A percentile compares a stretch with the other conserved stretches of the same genome.
Evolutionary conservation across 257 asterid genomes (phyloP).

Genomic region (Verbena officinalis): DNA sequence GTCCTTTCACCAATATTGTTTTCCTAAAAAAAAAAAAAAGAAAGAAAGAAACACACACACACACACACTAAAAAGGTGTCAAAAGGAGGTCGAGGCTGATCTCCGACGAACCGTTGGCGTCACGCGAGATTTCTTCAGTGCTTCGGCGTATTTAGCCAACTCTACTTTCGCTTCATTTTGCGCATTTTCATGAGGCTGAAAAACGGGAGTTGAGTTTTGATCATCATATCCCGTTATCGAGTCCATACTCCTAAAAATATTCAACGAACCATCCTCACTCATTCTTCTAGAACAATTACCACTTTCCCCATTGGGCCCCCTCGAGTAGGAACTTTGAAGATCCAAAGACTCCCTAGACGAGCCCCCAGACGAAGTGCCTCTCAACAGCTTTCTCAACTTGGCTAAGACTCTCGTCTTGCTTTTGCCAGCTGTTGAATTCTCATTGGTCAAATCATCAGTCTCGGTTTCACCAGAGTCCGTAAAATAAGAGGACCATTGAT

Average conservation of each 20-base stretch:
- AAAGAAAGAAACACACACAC: no score
- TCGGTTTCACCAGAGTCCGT: conserved; percentile 66
- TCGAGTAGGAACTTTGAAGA: conserved; percentile 42
- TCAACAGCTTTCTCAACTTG: conserved; percentile 57
- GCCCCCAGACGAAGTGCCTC: conserved; percentile 58
- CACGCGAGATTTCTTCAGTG: conserved; percentile 56
- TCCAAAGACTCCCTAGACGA: conserved; percentile 57
- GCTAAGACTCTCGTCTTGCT: conserved; percentile 50
- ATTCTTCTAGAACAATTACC: conserved; percentile 36
- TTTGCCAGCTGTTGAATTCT: conserved; percentile 38
- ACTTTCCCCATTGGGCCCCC: conserved; percentile 37
- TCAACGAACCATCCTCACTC: conserved; percentile 49
- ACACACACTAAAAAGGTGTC: conserved; percentile 13
- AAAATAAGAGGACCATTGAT: conserved; percentile 56
- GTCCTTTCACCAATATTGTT: neutral
- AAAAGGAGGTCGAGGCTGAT: conserved; percentile 58
- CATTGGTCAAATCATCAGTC: conserved; percentile 45
- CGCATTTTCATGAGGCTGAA: conserved; percentile 40
- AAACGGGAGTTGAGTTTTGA: conserved; percentile 19
- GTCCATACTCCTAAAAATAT: conserved; percentile 41
- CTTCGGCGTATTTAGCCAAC: conserved; percentile 77
- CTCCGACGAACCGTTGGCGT: conserved; percentile 43
- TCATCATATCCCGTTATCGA: conserved; percentile 33
- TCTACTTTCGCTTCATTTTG: conserved; percentile 52
- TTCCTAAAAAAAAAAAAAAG: no score